Evolutionary conservation across 108 stramenopile genomes (phyloP).

Genomic region (Cyclotella baltica): DNA sequence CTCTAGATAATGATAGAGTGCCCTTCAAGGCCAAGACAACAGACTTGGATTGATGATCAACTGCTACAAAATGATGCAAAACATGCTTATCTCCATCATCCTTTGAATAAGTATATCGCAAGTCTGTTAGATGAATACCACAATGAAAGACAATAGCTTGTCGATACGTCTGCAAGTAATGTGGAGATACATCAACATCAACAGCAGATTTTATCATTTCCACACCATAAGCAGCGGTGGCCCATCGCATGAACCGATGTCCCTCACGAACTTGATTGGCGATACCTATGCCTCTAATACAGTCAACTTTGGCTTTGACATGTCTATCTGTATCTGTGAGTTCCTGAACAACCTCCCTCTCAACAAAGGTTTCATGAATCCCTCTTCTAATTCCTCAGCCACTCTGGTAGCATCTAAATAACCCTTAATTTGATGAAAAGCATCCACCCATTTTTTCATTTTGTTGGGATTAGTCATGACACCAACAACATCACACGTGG

Average conservation of each 20-base stretch:
- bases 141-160: slow-evolving; percentile 39
- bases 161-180: background rate
- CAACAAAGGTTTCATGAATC: slow-evolving; percentile 40
- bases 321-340: slow-evolving; percentile 18
- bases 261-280: slow-evolving; percentile 15
- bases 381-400: slow-evolving; percentile 48
- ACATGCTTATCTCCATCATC: slow-evolving; percentile 32
- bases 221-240: slow-evolving; percentile 51
- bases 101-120: slow-evolving; percentile 19
- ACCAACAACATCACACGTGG: slow-evolving; percentile 12
- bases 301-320: slow-evolving; percentile 1
- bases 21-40: slow-evolving; percentile 21
- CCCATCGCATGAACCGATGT: slow-evolving; percentile 41
- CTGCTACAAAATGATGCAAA: slow-evolving; percentile 28
- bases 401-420: slow-evolving; percentile 47
- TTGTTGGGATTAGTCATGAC: slow-evolving; percentile 26
- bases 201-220: slow-evolving; percentile 48
- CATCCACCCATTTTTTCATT: slow-evolving; percentile 46
- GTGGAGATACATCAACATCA: slow-evolving; percentile 23
- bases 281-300: slow-evolving; percentile 1
- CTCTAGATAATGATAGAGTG: slow-evolving; percentile 13
- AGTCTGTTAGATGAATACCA: slow-evolving; percentile 20
- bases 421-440: slow-evolving; percentile 30
- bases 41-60: slow-evolving; percentile 16
- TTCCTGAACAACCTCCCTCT: slow-evolving; percentile 37